A percentile compares a stretch with the other conserved stretches of the same genome.
Conservation (phyloP, 768 basidiomycete genomes). For the Trametes punicea region DNA sequence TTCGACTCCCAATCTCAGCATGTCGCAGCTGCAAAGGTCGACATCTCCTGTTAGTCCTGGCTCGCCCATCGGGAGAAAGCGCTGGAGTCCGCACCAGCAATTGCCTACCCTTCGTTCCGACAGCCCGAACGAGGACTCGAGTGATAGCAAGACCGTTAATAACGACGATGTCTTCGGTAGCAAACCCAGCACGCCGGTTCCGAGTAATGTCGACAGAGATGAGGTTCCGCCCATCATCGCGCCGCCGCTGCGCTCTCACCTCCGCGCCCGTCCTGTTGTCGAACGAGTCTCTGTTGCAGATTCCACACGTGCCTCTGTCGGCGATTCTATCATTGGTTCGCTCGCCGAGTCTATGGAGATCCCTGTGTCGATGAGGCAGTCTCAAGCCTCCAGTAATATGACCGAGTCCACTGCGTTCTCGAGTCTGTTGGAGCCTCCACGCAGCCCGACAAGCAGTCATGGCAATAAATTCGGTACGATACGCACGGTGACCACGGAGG, state of each 20-base stretch:
- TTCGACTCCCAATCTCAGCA: slow-evolving; percentile 59
- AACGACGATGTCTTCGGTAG: slow-evolving; percentile 23
- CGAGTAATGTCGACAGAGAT: slow-evolving; percentile 33
- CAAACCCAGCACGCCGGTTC: slow-evolving; percentile 14
- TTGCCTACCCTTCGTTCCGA: slow-evolving; percentile 53
- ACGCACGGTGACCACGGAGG: slow-evolving; percentile 77
- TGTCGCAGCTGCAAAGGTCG: slow-evolving; percentile 33
- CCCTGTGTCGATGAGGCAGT: slow-evolving; percentile 48
- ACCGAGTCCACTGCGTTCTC: slow-evolving; percentile 58
- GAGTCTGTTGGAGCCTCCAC: slow-evolving; percentile 51
- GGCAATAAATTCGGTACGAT: slow-evolving; percentile 74
- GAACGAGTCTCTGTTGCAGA: slow-evolving; percentile 29
- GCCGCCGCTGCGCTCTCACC: slow-evolving; percentile 49
- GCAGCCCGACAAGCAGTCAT: slow-evolving; percentile 36
- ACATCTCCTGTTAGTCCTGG: slow-evolving; percentile 33
- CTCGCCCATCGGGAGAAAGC: slow-evolving; percentile 39
- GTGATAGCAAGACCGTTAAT: slow-evolving; percentile 30
- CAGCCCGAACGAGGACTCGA: slow-evolving; percentile 46
- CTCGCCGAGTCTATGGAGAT: slow-evolving; percentile 30
- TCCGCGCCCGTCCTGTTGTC: slow-evolving; percentile 38
- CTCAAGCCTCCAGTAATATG: slow-evolving; percentile 57
- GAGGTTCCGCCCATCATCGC: slow-evolving; percentile 38
- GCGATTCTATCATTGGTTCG: slow-evolving; percentile 38
- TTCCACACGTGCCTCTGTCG: slow-evolving; percentile 31
- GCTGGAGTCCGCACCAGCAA: slow-evolving; percentile 48